phyloP scores from a whole-genome alignment of 106 monocot genomes.

The Platanthera guangdongensis region DNA sequence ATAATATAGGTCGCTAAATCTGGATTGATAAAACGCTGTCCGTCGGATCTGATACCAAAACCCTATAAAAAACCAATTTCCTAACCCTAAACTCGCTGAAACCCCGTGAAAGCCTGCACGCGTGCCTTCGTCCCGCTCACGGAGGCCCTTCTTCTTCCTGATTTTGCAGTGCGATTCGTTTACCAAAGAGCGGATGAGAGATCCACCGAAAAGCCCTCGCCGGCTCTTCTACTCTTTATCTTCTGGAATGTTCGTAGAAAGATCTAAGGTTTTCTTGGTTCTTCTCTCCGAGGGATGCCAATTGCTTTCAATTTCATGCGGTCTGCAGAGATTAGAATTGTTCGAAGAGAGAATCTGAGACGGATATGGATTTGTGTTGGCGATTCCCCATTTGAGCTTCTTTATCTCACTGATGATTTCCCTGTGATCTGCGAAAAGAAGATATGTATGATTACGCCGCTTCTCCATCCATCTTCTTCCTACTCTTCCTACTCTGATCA shows the following conservation, averaged over 20 bases:
- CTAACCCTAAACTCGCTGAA: too few relatives aligned
- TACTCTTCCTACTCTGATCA: not conserved
- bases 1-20: too few relatives aligned
- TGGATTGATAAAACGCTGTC: too few relatives aligned
- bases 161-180: too few relatives aligned
- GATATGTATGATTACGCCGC: not conserved
- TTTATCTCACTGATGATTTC: not conserved
- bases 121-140: too few relatives aligned
- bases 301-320: not conserved
- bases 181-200: not conserved
- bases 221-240: not conserved
- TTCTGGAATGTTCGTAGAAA: not conserved
- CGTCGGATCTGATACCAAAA: too few relatives aligned
- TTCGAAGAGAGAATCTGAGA: not conserved
- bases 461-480: not conserved
- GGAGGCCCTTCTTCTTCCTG: too few relatives aligned
- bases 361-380: not conserved
- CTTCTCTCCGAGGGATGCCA: not conserved
- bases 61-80: too few relatives aligned
- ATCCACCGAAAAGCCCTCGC: not conserved
- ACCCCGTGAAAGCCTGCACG: too few relatives aligned
- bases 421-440: not conserved
- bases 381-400: not conserved
- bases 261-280: not conserved
- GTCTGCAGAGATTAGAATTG: not conserved